A percentile compares a stretch with the other conserved stretches of the same genome.
Evolutionary conservation across 2,329 filamentous ascomycete genomes (phyloP).

Genomic region (Scedosporium boydii): DNA sequence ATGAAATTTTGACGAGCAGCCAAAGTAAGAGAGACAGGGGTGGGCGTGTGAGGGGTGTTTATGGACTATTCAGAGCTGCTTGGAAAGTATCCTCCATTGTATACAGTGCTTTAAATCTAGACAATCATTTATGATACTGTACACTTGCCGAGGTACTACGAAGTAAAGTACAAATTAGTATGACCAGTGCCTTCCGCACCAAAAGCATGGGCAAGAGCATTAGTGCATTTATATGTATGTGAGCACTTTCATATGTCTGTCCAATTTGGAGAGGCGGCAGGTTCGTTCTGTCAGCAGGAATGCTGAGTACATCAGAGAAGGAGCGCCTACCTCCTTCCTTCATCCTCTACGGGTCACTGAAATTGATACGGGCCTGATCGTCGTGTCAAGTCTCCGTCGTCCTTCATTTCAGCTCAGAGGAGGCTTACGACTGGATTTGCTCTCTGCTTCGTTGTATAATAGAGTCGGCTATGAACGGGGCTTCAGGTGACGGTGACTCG

Average conservation of each 20-base stretch:
- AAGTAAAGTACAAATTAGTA: not conserved
- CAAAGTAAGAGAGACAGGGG: not conserved
- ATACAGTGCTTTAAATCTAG: not conserved
- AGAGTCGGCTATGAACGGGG: not conserved
- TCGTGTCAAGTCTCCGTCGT: too few relatives aligned
- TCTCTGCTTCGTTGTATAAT: not conserved
- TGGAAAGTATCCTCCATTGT: not conserved
- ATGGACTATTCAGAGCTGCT: not conserved
- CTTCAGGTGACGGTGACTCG: not conserved
- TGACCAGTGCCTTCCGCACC: too few relatives aligned
- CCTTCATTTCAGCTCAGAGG: too few relatives aligned
- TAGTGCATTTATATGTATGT: too few relatives aligned
- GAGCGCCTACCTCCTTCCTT: not conserved
- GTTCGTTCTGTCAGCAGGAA: too few relatives aligned
- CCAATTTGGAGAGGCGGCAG: too few relatives aligned
- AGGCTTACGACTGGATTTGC: too few relatives aligned
- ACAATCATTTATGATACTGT: not conserved
- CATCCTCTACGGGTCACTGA: not conserved
- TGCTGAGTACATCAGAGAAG: too few relatives aligned
- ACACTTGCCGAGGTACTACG: not conserved
- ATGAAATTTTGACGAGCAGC: not conserved
- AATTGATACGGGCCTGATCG: not conserved
- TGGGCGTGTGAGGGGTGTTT: not conserved
- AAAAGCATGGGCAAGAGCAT: too few relatives aligned
- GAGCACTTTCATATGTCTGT: too few relatives aligned